phyloP scores from a whole-genome alignment of 192 early-diverging fungal species.

The Lunasporangiospora selenospora region DNA sequence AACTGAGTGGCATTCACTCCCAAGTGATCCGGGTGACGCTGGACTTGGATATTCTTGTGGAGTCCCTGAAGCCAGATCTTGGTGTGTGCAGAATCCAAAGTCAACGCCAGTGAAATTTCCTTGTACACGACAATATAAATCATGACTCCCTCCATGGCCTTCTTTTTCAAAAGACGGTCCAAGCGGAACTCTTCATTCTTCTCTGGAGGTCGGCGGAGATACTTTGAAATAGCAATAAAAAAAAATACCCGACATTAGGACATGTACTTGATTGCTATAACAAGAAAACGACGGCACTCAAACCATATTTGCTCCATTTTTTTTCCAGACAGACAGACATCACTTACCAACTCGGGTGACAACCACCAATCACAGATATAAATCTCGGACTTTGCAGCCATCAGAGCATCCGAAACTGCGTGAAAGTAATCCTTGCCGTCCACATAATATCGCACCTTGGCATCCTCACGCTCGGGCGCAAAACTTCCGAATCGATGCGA shows the following conservation, averaged over 20 bases:
- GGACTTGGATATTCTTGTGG: conserved; percentile 81
- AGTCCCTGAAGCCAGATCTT: conserved; percentile 75
- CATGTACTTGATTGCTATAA: background rate
- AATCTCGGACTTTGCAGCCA: conserved; percentile 72
- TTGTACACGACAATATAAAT: conserved; percentile 92
- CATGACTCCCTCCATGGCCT: conserved; percentile 86
- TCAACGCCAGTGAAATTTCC: conserved; percentile 80
- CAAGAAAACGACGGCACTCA: background rate
- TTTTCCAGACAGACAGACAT: background rate
- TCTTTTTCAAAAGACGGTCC: conserved; percentile 77
- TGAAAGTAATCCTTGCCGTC: conserved; percentile 83
- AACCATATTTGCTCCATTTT: background rate
- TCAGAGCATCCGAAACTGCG: conserved; percentile 77
- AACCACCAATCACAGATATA: conserved; percentile 91
- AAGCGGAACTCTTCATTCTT: conserved; percentile 80
- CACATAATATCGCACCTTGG: conserved; percentile 79
- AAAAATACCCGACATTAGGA: background rate
- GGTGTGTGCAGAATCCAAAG: conserved; percentile 78
- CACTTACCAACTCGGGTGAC: conserved; percentile 80
- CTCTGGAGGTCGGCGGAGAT: conserved; percentile 75
- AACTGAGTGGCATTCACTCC: conserved; percentile 78
- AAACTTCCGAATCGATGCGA: conserved; percentile 78
- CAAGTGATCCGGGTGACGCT: conserved; percentile 85
- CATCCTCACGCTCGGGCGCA: conserved; percentile 72
- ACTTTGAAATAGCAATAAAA: conserved; percentile 38